These are phyloP conservation scores for Lablab purpureus DNA, from an alignment of 306 rosid species.

Conservation along the genomic window DNA sequence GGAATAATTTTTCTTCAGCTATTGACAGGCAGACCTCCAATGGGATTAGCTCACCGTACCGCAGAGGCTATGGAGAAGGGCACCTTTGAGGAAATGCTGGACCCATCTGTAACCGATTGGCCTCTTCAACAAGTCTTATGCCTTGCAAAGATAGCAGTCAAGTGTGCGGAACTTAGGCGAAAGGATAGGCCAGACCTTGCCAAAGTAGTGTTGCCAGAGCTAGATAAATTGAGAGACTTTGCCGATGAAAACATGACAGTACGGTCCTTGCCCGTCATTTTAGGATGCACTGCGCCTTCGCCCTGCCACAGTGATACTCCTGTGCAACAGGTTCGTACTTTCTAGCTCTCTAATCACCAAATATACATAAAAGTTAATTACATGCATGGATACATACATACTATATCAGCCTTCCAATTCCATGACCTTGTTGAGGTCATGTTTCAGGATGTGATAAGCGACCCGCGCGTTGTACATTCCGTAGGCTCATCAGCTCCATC, in stretches of 20 bases:
- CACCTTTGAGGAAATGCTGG: conserved; percentile 63
- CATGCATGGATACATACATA: background rate
- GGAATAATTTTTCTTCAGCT: conserved; percentile 84
- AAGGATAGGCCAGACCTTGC: conserved; percentile 94
- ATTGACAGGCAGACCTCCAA: conserved; percentile 77
- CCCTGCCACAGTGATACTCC: conserved; percentile 44
- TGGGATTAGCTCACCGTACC: conserved; percentile 77
- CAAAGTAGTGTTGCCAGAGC: conserved; percentile 64
- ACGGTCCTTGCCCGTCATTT: background rate
- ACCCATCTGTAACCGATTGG: conserved; percentile 78
- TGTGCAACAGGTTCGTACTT: conserved; percentile 56
- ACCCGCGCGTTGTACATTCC: background rate
- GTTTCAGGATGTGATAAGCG: conserved; percentile 32
- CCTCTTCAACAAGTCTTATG: conserved; percentile 67
- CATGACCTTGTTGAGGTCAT: background rate
- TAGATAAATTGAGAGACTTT: conserved; percentile 64
- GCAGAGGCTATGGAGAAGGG: conserved; percentile 62
- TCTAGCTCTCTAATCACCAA: background rate
- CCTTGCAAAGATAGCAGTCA: conserved; percentile 67
- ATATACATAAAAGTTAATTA: background rate
- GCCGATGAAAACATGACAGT: conserved; percentile 65
- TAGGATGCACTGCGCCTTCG: conserved; percentile 24
- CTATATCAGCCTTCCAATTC: background rate
- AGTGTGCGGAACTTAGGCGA: conserved; percentile 88
- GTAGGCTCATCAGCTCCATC: conserved; percentile 10